Base-by-base conservation (phyloP, 2,329 filamentous ascomycete genomes). In the Xylaria sp. region DNA sequence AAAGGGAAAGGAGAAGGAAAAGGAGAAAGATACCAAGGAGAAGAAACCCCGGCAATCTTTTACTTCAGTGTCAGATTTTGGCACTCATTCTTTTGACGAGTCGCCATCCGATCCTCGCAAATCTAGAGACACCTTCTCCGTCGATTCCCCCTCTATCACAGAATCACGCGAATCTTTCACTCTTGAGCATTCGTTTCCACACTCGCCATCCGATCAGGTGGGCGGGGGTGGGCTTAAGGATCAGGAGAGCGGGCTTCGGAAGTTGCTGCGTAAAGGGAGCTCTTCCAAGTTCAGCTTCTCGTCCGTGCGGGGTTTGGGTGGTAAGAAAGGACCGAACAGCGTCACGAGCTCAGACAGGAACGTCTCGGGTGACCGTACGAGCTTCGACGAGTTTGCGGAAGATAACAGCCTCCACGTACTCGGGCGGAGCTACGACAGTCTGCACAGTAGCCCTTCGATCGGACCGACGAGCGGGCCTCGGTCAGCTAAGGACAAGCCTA, bases 231-330 rank as follows among this genome's bases (percentile, higher is more conserved):
- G 79, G 39, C 69, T 78, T 34, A 87, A 86, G 73, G 82, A 88
- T 64, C 80, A 84, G 70, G 86, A 89, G 61, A 87, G 88, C 69
- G 86, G 87, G 62, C 81, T 90, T 71, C 82, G 85, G 75, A 87
- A 89, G 76, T 82, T 91, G 57, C 85, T 91, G 64, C 86, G 89
- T 36, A 91, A 91, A 79, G 87, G 88, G 58, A 90, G 87, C 76
- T 88, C 88, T 6, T 85, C 87, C 78, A 90, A 90, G 79, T 90
- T 90, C 76, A 88, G 87, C 77, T 81, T 90, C 67, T 85, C 88
- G 12, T 88, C 87, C 1, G 77, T 79, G 30, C 75, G 57, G 78
- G 86, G 66, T 74, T 86, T 77, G 69, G 82, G 76, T 21, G 82
- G 83, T 60, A 90, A 90, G 81, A 90, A 89, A 74, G 86, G 85